Conservation (phyloP, 805 yeast genomes). For the Metschnikowia gelsemii region DNA sequence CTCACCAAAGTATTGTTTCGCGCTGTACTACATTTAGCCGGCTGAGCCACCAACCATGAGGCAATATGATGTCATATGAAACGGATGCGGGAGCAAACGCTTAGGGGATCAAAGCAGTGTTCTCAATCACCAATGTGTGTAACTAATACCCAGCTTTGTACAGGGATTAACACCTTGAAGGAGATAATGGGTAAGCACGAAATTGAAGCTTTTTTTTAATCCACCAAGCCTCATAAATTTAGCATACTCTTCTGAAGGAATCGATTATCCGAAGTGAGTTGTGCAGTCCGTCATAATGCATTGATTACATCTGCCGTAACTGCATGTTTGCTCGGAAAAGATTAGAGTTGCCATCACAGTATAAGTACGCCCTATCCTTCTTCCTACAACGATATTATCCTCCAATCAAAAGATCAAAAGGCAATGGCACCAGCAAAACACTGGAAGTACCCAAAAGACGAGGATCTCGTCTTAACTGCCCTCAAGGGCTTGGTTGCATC, state of each 20-base stretch:
- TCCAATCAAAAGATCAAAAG: not conserved
- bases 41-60: not conserved
- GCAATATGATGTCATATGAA: not conserved
- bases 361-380: not conserved
- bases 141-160: too few relatives aligned
- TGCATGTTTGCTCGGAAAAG: slow-evolving; percentile 10
- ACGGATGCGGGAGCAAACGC: too few relatives aligned
- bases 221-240: too few relatives aligned
- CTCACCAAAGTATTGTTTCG: not conserved
- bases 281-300: not conserved
- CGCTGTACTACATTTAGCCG: not conserved
- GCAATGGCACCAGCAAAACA: slow-evolving; percentile 35
- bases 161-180: too few relatives aligned
- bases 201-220: too few relatives aligned
- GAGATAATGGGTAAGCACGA: too few relatives aligned
- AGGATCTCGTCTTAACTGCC: slow-evolving; percentile 48
- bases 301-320: slow-evolving; percentile 5
- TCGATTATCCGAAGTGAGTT: too few relatives aligned
- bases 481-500: slow-evolving; percentile 52
- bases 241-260: too few relatives aligned
- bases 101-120: too few relatives aligned
- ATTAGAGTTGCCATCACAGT: slow-evolving; percentile 3
- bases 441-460: slow-evolving; percentile 46
- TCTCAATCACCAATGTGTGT: not conserved
- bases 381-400: too few relatives aligned